phyloP scores from a whole-genome alignment of 2,329 filamentous ascomycete genomes.

The Colletotrichum orbiculare region DNA sequence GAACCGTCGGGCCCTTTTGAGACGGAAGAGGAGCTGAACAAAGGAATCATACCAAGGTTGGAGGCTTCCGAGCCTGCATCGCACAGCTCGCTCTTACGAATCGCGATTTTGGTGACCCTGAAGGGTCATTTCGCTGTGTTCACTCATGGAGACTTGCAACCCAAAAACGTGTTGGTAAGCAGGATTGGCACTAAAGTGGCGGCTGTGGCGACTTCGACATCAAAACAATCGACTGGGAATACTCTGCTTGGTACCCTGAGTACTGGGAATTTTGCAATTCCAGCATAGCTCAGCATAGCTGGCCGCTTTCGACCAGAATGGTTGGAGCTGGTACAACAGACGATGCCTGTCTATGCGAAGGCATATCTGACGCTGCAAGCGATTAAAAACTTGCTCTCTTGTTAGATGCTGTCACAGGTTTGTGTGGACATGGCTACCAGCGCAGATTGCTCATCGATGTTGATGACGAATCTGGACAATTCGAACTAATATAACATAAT shows the following conservation, averaged over 20 bases:
- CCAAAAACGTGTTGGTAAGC: not conserved
- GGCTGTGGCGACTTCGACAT: not conserved
- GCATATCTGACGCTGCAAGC: not conserved
- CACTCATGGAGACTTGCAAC: no score
- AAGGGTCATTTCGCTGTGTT: no score
- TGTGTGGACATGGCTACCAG: not conserved
- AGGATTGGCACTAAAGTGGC: not conserved
- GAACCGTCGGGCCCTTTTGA: no score
- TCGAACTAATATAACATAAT: not conserved
- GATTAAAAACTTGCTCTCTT: slow-evolving; percentile 1
- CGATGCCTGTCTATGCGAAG: not conserved
- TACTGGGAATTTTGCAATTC: slow-evolving; percentile 3
- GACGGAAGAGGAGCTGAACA: no score
- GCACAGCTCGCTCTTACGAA: no score
- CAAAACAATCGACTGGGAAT: not conserved
- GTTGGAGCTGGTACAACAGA: not conserved
- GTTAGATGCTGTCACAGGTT: not conserved
- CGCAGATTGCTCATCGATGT: no score
- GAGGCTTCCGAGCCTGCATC: no score
- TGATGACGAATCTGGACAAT: no score
- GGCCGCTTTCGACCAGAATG: not conserved
- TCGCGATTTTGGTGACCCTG: no score
- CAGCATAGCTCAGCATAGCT: not conserved
- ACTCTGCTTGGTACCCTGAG: not conserved
- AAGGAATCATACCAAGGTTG: no score